Evolutionary conservation across 2,329 filamentous ascomycete species (phyloP), one percentile per base, ranked within the genome.

Genomic region (Aspergillus sp.): DNA sequence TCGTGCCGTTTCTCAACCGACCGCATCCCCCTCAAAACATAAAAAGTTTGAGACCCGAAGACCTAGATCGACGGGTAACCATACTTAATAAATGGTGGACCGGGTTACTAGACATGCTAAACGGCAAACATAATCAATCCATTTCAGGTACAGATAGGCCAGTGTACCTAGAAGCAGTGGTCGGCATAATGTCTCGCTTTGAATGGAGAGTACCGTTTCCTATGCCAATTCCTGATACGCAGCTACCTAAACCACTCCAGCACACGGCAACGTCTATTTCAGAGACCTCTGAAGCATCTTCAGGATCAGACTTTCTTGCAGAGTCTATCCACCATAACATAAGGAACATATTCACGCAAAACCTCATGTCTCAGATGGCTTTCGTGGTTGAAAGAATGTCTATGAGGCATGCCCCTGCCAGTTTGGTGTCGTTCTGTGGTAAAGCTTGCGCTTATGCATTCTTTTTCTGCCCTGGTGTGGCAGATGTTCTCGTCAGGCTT

Each of bases 21-120:
- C 87, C 92, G 66, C 83, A 84, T 59, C 77, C 83, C 34, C 88
- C 93, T 67, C 77, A 84, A 1, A 91, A 89, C 8, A 88, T 85
- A 66, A 80, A 79, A 61, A 78, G 73, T 15, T 79, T 96, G 46
- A 79, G 84, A n/a, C 82, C 90, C 2, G 91, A 96, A 75, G 91
- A 96, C 70, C 75, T 96, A 45, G 92, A 97, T 67, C 84, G 89
- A 37, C 84, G 93, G 59, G 84, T 89, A 2, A 86, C 86, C 45
- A 90, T 96, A 48, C 77, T 96, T 57, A 91, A 95, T 71, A 93
- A 90, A 70, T 97, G 93, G 93, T 97, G 93, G 93, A 88, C 82
- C 44, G 87, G 85, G 1, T 79, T 96, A 40, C 77, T 96, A 56
- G 91, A 95, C 59, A 86, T 96, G 79, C 83, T 96, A 22, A 87